Base-by-base conservation (phyloP, 108 stramenopile species). In the Licmophora abbreviata region DNA sequence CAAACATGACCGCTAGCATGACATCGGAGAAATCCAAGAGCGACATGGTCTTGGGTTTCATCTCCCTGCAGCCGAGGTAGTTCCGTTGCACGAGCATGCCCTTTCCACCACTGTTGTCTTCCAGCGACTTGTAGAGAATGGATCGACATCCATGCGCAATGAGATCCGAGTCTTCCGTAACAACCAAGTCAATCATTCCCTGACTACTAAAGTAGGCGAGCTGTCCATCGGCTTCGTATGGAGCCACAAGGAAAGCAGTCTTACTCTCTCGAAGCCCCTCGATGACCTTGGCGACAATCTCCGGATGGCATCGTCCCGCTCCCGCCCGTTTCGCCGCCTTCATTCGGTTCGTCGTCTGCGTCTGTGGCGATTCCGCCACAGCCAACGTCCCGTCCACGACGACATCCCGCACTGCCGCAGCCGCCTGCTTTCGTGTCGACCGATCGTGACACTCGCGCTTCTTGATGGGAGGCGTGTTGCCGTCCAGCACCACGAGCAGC, bases 181-280 rank as follows among this genome's bases (percentile, higher is more conserved):
- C 63, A 18, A 98, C 79, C 21, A 84, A 50, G 61, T 96, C 96
- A 25, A 94, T 85, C 24, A 53, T 29, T 5, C 69, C 71, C n/a
- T 18, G 26, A 9, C 63, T 65, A 15, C 82, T 50, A 24, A 99
- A 65, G 41, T 76, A 95, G 5, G 94, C 96, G 34, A 99, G 73
- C 59, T 99, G 97, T 18, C 90, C 88, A 70, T 99, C 99, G 3
- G 97, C 94, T 72, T 99, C 99, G 66, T 97, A 98, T 0, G 99
- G 99, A 15, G 96, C 89, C 23, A 97, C 94, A 17, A 97, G 15
- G 54, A 75, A 95, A 0, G 83, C 71, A 23, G 64, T 71, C 20
- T 49, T 18, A 18, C 67, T 42, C 18, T 30, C 38, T 24, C 68
- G 63, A 36, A 83, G 64, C 31, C 54, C 68, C 8, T 51, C 34